Conservation (phyloP, 2,329 filamentous ascomycete genomes). For the Colletotrichum sp. region DNA sequence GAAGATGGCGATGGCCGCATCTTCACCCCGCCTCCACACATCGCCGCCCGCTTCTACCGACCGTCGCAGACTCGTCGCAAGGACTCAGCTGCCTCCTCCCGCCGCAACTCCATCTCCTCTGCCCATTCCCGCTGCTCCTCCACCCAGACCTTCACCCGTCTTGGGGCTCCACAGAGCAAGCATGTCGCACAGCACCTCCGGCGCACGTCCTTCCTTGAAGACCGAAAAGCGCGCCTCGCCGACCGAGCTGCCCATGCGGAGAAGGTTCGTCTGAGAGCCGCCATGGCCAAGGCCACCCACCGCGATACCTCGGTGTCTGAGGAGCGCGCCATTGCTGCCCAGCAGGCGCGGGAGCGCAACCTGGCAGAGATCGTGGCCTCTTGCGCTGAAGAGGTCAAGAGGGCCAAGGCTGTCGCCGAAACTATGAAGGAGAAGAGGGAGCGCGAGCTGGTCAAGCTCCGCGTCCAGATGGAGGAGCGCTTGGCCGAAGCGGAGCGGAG, state of each 20-base stretch:
- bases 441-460: conserved; percentile 72
- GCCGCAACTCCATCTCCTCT: conserved; percentile 81
- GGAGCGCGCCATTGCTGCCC: conserved; percentile 77
- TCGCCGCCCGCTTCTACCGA: conserved; percentile 80
- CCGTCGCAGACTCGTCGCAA: conserved; percentile 70
- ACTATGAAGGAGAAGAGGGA: conserved; percentile 82
- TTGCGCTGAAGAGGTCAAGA: conserved; percentile 82
- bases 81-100: conserved; percentile 78
- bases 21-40: conserved; percentile 73
- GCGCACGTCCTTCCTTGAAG: conserved; percentile 80
- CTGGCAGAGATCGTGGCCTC: conserved; percentile 80
- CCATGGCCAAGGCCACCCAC: conserved; percentile 73
- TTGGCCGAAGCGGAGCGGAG: conserved; percentile 78
- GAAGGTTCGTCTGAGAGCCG: conserved; percentile 79
- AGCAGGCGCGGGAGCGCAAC: conserved; percentile 80
- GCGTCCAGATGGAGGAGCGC: conserved; percentile 79
- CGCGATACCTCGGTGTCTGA: conserved; percentile 71
- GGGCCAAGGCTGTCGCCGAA: conserved; percentile 83
- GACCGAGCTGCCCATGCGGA: conserved; percentile 83
- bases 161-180: conserved; percentile 72
- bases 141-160: conserved; percentile 57
- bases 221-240: conserved; percentile 78
- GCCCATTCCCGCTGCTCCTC: conserved; percentile 72
- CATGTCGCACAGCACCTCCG: conserved; percentile 80
- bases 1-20: conserved; percentile 38